Evolutionary conservation across 176 grass and related monocot species (phyloP), one percentile per base, ranked within the genome.

Genomic region (Tillandsia fasciculata): DNA sequence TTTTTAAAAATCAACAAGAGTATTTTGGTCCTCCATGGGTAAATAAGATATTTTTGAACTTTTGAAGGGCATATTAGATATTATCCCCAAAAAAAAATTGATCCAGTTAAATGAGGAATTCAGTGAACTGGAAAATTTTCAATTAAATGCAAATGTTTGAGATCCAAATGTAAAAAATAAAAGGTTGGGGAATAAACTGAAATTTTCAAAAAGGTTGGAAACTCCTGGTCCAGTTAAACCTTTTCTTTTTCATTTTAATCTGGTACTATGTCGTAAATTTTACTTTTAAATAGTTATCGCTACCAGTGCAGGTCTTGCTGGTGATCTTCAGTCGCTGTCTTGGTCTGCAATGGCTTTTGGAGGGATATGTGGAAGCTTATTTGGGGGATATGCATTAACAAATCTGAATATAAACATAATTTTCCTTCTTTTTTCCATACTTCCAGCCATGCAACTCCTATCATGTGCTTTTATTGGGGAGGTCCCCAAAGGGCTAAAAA

Each of bases 261-360:
- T 67, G 27, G 33, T 27, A 49, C 33, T 49, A 67, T 67, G 65
- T 67, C 15, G 12, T 18, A n/a, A 67, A 67, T 9, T 61, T 61
- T 27, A 42, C 9, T 15, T 67, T 26, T 68, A 33, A 66, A 12
- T 72, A 2, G 26, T 80, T 57, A 20, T 51, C 75, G 47, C 82
- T 84, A 72, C 23, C 85, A 91, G 89, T 48, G 53, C 85, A 77
- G 85, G 79, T 64, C 87, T 88, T 83, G 79, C 82, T 78, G 89
- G 89, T 67, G 89, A 91, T 80, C 85, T 91, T 10, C 89, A 91
- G 57, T 91, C 85, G 61, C 66, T 91, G 64, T 91, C 89, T 33
- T 91, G 89, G 89, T 88, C 76, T 59, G 80, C 85, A 12, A 91
- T 91, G 89, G 85, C 89, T 51, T 52, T 88, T 28, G 89, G 89